A percentile compares a stretch with the other conserved stretches of the same genome.
Evolutionary conservation across 371 early-diverging fungal genomes (phyloP).

Genomic region (Gilbertella persicaria): DNA sequence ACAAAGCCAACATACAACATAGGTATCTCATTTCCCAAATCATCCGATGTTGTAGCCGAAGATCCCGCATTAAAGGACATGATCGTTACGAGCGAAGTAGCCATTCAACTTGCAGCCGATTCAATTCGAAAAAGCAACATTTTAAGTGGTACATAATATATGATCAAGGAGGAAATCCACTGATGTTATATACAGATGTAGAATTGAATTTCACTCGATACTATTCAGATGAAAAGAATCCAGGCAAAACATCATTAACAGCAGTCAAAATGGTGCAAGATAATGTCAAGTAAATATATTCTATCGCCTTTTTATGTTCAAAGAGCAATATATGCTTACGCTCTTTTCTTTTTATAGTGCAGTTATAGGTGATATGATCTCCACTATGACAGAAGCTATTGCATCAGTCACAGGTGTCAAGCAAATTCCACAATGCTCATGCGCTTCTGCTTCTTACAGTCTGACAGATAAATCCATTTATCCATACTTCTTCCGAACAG

Average conservation of each 20-base stretch:
- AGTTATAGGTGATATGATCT: constrained; percentile 44
- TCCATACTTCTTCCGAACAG: constrained; percentile 48
- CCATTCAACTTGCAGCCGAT: constrained; percentile 28
- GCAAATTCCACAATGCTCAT: constrained; percentile 45
- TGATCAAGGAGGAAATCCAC: too few relatives aligned
- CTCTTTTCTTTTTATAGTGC: constrained; percentile 26
- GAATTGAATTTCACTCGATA: constrained; percentile 31
- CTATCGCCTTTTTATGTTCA: too few relatives aligned
- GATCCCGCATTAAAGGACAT: constrained; percentile 35
- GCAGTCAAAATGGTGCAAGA: constrained; percentile 32
- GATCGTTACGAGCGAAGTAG: constrained; percentile 38
- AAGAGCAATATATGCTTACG: not conserved
- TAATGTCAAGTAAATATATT: constrained; percentile 35
- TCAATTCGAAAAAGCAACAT: constrained; percentile 21
- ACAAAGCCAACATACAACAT: constrained; percentile 28
- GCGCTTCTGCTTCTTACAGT: constrained; percentile 28
- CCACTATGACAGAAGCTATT: constrained; percentile 31
- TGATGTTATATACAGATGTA: constrained; percentile 32
- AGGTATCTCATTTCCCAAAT: constrained; percentile 39
- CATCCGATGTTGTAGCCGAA: constrained; percentile 9
- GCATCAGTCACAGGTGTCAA: constrained; percentile 39
- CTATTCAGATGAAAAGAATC: constrained; percentile 26
- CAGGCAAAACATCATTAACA: constrained; percentile 34
- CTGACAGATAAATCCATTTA: constrained; percentile 35
- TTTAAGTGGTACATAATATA: constrained; percentile 27